These are phyloP conservation scores for Rhizophora mangle DNA, from an alignment of 345 rosid genomes.

Conservation along the genomic window DNA sequence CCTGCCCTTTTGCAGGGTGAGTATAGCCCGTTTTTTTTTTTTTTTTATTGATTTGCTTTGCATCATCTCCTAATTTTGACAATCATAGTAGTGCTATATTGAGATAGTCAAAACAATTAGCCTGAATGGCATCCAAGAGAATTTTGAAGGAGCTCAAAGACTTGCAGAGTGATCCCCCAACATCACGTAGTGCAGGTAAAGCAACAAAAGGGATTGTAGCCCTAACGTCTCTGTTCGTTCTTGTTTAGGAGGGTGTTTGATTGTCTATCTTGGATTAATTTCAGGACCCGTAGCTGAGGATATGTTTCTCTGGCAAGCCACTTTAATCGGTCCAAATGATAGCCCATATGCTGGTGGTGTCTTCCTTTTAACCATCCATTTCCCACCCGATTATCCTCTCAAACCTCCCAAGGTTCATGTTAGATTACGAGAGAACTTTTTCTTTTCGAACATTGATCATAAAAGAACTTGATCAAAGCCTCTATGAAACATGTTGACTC, in stretches of 20 bases:
- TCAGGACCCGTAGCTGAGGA: constrained; percentile 61
- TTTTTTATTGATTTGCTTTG: background rate
- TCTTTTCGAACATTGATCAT: background rate
- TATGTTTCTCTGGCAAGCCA: constrained; percentile 74
- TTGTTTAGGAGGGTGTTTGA: background rate
- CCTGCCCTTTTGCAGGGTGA: constrained; percentile 13
- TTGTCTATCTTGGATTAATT: background rate
- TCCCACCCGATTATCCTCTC: constrained; percentile 64
- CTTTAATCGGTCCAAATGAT: constrained; percentile 59
- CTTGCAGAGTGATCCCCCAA: constrained; percentile 66
- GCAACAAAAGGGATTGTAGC: background rate
- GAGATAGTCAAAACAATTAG: background rate
- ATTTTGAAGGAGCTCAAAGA: constrained; percentile 63
- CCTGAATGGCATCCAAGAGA: constrained; percentile 53
- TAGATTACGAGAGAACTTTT: background rate
- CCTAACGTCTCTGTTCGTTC: background rate
- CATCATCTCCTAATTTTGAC: background rate
- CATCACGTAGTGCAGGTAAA: constrained; percentile 71
- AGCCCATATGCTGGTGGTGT: constrained; percentile 69
- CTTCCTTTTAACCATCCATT: constrained; percentile 56
- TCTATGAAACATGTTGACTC: background rate
- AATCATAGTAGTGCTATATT: no score
- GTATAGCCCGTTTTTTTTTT: background rate
- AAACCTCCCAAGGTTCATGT: constrained; percentile 57
- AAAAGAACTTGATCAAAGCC: background rate